These are phyloP conservation scores for Cicer pinnatifidum DNA, from an alignment of 306 rosid genomes.

Conservation along the genomic window DNA sequence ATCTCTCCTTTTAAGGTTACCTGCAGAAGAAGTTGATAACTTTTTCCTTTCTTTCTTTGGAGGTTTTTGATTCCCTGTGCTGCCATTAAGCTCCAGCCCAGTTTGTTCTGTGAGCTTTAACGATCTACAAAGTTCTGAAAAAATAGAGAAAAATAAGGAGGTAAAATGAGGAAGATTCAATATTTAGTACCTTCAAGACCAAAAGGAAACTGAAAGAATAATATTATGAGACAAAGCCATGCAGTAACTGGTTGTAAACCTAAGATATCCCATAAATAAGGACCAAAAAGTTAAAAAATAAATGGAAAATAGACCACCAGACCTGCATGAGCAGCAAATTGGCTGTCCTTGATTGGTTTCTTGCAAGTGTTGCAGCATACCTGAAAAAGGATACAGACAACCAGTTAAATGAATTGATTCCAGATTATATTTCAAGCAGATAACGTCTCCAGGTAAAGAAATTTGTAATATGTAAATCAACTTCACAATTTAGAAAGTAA, in stretches of 20 bases:
- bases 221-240: conserved; percentile 7
- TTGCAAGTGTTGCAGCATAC: conserved; percentile 93
- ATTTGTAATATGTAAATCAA: conserved; percentile 33
- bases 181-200: conserved; percentile 43
- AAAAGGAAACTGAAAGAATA: conserved; percentile 20
- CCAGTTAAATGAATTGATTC: conserved; percentile 42
- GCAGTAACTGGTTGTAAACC: conserved; percentile 21
- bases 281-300: conserved; percentile 26
- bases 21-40: conserved; percentile 56
- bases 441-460: conserved; percentile 38
- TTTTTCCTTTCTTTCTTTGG: conserved; percentile 82
- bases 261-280: conserved; percentile 25
- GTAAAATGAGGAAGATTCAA: conserved; percentile 26
- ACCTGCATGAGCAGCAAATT: conserved; percentile 90
- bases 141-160: conserved; percentile 2
- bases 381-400: conserved; percentile 59
- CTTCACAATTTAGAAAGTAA: conserved; percentile 5
- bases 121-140: conserved; percentile 82
- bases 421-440: conserved; percentile 32
- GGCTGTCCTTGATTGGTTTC: conserved; percentile 86
- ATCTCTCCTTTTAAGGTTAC: conserved; percentile 66
- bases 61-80: conserved; percentile 63
- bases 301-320: conserved; percentile 38
- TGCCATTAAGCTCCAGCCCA: conserved; percentile 59
- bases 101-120: conserved; percentile 56